Evolutionary conservation across 345 rosid species (phyloP), one percentile per base, ranked within the genome.

Genomic region (Lumnitzera racemosa): DNA sequence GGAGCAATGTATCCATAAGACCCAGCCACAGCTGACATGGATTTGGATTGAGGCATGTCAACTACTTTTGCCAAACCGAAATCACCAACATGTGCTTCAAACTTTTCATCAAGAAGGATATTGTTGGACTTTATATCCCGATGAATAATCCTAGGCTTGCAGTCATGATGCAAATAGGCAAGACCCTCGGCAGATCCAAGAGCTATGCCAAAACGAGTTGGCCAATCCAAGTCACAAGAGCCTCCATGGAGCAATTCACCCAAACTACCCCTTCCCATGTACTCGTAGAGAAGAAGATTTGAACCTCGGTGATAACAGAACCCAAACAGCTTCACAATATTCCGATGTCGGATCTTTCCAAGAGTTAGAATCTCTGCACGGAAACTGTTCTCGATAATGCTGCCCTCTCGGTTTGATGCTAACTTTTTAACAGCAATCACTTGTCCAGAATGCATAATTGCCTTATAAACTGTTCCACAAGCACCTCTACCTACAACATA

Each of bases 1-100:
- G 99, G 99, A 24, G 99, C 99, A 10, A 95, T 95, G 75, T 95
- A 95, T 9, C 99, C 99, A 65, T 95, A 95, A 13, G 99, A 90
- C 68, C 99, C 99, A 36, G 96, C 99, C 0, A 95, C 89, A 0
- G 95, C 97, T 47, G 99, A 90, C 82, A 95, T 79, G 15, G 99
- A 90, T 81, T 95, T 95, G 0, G 96, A 85, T 0, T 85, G 90
- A 20, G 96, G 96, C 97, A 90, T 79, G 78, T 88, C 99, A 2
- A 95, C 78, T 49, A 90, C 96, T 74, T 95, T 95, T 11, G 99
- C 99, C 64, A 95, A 80, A 31, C 99, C 99, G 57, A 95, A 95
- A 68, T 95, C 99, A 27, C 99, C 99, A 36, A 95, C 97, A 65
- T 86, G 97, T 41, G 99, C 97, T 76, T 90, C 97, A 49, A 83